Conservation (phyloP, 139 green algal species). For the Gonium pectorale region DNA sequence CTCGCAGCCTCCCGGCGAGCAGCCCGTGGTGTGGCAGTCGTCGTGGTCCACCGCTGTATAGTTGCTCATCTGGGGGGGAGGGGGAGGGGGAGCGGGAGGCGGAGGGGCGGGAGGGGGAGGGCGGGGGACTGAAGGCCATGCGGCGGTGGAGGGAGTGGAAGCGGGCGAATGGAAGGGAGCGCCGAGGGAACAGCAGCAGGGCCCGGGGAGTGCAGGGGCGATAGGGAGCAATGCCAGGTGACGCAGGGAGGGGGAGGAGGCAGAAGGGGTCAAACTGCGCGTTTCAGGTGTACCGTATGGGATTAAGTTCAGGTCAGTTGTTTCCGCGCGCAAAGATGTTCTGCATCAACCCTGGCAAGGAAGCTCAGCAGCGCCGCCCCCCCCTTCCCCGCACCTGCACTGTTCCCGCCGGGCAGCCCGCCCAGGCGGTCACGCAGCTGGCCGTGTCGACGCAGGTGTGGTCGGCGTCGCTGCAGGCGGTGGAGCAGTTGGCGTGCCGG, state of each 20-base stretch:
- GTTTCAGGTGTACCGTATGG: no score
- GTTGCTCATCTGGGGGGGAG: neutral
- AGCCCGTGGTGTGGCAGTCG: neutral
- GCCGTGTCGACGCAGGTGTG: neutral
- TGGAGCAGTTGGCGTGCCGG: neutral
- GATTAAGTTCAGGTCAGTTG: no score
- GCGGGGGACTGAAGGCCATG: neutral
- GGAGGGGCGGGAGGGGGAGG: neutral
- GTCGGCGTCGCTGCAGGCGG: neutral
- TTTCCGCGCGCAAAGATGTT: no score
- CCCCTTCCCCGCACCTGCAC: neutral
- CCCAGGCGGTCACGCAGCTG: slow-evolving; percentile 1
- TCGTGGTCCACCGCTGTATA: neutral
- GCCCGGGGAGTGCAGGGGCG: no score
- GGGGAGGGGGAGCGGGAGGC: neutral
- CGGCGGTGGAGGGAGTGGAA: neutral
- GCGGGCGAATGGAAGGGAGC: no score
- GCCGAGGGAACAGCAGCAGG: no score
- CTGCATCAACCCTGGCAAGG: no score
- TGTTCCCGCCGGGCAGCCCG: neutral
- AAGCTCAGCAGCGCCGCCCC: neutral
- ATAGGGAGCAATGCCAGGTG: no score
- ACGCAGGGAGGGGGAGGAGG: no score
- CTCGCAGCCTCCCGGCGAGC: slow-evolving; percentile 10
- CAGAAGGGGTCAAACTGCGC: no score